A percentile compares a stretch with the other conserved stretches of the same genome.
phyloP scores from a whole-genome alignment of 176 grass and related monocot species.

The Avena atlantica region DNA sequence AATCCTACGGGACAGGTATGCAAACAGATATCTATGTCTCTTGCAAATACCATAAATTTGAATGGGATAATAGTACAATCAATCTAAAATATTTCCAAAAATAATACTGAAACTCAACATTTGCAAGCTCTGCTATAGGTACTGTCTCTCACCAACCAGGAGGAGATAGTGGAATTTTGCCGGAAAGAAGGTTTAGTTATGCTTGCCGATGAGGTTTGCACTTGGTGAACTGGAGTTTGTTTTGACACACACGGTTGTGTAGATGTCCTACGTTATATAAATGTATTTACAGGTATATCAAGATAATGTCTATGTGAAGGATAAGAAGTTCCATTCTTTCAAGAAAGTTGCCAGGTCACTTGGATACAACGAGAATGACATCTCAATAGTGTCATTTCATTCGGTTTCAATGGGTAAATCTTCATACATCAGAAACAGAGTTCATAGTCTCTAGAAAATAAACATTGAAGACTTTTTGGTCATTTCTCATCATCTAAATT shows the following conservation, averaged over 20 bases:
- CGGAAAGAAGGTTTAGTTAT: slow-evolving; percentile 78
- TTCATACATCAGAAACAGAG: not conserved
- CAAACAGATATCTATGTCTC: not conserved
- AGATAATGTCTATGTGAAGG: slow-evolving; percentile 65
- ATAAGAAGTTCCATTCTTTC: slow-evolving; percentile 72
- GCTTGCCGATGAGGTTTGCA: slow-evolving; percentile 73
- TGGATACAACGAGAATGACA: slow-evolving; percentile 49
- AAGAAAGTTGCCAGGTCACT: slow-evolving; percentile 75
- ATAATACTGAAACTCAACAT: not conserved
- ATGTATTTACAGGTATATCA: slow-evolving; percentile 64
- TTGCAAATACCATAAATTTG: not conserved
- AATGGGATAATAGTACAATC: not conserved
- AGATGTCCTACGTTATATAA: not conserved
- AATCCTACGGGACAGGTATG: slow-evolving; percentile 81
- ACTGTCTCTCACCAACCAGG: slow-evolving; percentile 60
- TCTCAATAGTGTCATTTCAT: slow-evolving; percentile 65
- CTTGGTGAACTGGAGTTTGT: not conserved
- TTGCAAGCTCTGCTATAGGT: slow-evolving; percentile 48
- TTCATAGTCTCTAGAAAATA: not conserved
- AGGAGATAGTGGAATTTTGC: slow-evolving; percentile 74
- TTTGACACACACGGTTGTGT: not conserved
- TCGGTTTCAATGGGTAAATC: slow-evolving; percentile 72
- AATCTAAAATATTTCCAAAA: not conserved
- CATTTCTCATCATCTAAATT: slow-evolving; percentile 10
- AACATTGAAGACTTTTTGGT: not conserved